Evolutionary conservation across 2,329 filamentous ascomycete genomes (phyloP), one percentile per base, ranked within the genome.

Genomic region (Coleophoma cylindrospora): DNA sequence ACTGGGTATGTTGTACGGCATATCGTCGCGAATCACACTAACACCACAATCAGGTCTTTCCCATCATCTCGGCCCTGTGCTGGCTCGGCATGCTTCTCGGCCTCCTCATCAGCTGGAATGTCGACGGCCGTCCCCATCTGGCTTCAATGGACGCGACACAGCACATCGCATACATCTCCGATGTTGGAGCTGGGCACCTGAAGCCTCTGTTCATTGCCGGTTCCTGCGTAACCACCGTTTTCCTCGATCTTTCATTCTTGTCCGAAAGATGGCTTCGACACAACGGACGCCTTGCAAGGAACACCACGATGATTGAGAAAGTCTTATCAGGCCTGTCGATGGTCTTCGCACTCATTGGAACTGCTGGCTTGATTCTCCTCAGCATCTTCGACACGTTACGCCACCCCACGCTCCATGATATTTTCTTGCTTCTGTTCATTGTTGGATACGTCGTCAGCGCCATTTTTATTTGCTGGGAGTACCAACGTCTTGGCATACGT

Each of bases 391-490:
- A 97, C 68, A 94, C 89, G 0, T 68, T 77, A n/a, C 72, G 74
- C 49, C 81, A 96, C 65, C 75, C 76, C 2, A 68, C 59, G 1
- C 65, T 87, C 51, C 94, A 99, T 66, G 76, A 89, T 61, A 73
- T 82, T 2, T 95, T 95, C 69, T 71, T 99, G 34, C 69, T 80
- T 1, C 69, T 96, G 47, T 99, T 99, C 68, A 89, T 96, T 65
- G 83, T 69, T 13, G 94, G 90, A 34, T 97, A 95, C 67, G 74
- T 96, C 48, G 65, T 96, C 49, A 89, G 85, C 4, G 91, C 92
- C 50, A 78, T 96, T 58, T 92, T 91, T 68, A 87, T 92, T 57
- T 96, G 91, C 73, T 84, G 82, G 72, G 91, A 96, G 67, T 96
- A 95, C 67, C 86, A 94, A 62, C 84, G 89, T 2, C 77, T 97